Evolutionary conservation across 306 rosid genomes (phyloP), one percentile per base, ranked within the genome.

Genomic region (Coriaria nepalensis): DNA sequence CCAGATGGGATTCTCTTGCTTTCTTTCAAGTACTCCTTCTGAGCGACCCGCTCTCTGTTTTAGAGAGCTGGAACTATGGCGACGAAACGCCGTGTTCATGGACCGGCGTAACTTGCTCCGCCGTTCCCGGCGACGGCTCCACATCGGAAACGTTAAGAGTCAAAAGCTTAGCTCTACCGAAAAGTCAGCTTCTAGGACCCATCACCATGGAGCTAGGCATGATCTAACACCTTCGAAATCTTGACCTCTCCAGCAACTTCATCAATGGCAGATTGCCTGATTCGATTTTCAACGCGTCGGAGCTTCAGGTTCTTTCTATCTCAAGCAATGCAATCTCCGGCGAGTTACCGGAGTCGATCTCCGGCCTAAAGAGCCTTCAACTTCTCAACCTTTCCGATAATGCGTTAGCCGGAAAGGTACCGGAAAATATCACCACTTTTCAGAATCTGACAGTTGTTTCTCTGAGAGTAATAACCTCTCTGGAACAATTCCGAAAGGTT

Each of bases 241-340:
- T 90, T 6, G 98, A 90, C 73, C 90, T 90, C 51, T 90, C 98
- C 40, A 53, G 68, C 67, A 90, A 90, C 46, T 65, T 90, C 70
- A 76, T 90, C 20, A 90, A 90, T 14, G 95, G 98, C 2, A 74
- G 94, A 40, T 40, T 90, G 14, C 94, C 94, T 0, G 35, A 10
- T 34, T 50, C 95, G 10, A 63, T 90, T 52, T 76, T 90, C 78
- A 90, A 77, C 46, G 77, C 92, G 67, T 77, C 94, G 0, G 73
- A 79, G 35, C 85, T 90, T 53, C 85, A 73, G 63, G 65, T 71
- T 34, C 81, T 90, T 20, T 75, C 87, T 14, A 85, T 85, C 38
- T 67, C 95, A 6, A 75, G 53, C 77, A 90, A 90, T 61, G 74
- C 61, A 12, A 77, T 90, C 75, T 73, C 98, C 12, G 94, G 98